These are phyloP conservation scores for Ceratobasidium sp. DNA, from an alignment of 1,284 basidiomycete genomes.

Conservation along the genomic window DNA sequence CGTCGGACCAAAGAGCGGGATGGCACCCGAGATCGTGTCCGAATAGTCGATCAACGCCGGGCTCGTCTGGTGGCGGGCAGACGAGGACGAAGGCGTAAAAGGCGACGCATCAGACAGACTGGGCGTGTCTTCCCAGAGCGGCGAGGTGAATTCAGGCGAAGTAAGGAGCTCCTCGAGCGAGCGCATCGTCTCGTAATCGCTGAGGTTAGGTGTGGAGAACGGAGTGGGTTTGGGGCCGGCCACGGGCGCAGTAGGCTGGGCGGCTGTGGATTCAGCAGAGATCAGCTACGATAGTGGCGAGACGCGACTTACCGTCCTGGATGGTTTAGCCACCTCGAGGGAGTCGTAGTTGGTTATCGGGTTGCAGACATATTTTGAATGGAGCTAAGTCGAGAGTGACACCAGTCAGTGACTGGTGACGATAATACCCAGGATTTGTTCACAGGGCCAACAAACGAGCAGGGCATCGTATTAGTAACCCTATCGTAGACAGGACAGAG, in stretches of 20 bases:
- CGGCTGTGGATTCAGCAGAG: not conserved
- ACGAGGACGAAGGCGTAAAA: conserved; percentile 36
- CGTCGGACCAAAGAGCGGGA: conserved; percentile 31
- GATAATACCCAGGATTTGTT: too few species aligned
- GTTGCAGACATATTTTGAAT: not conserved
- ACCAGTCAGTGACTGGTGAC: too few species aligned
- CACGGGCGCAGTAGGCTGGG: not conserved
- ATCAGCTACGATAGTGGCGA: not conserved
- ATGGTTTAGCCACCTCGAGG: not conserved
- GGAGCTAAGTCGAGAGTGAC: too few species aligned
- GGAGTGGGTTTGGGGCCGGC: conserved; percentile 6
- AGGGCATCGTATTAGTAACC: too few species aligned
- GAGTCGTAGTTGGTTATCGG: not conserved
- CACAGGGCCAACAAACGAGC: too few species aligned
- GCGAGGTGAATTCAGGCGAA: conserved; percentile 41
- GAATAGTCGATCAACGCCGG: conserved; percentile 28
- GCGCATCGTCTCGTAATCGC: conserved; percentile 7
- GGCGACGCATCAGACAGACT: conserved; percentile 35
- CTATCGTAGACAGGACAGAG: too few species aligned
- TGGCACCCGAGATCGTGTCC: not conserved
- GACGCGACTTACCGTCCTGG: conserved; percentile 14
- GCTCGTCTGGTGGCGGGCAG: conserved; percentile 40
- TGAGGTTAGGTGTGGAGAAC: conserved; percentile 16
- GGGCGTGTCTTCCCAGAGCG: conserved; percentile 34
- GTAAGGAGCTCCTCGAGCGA: conserved; percentile 32